Base-by-base conservation (phyloP, 768 basidiomycete species). In the Rhodotorula paludigena region DNA sequence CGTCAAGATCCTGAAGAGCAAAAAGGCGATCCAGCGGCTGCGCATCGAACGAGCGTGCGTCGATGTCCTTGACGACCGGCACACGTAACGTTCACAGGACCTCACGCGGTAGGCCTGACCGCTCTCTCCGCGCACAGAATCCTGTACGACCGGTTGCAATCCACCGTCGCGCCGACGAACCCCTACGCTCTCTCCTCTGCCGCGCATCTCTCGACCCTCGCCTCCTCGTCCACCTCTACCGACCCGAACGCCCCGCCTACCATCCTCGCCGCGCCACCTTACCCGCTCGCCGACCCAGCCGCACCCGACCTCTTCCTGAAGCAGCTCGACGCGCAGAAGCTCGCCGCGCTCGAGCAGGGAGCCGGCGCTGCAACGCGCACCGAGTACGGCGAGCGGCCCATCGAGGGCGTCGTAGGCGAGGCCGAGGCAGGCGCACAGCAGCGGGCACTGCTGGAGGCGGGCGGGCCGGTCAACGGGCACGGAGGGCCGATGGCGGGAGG, bases 21-120 rank as follows among this genome's bases (percentile, higher is more conserved):
- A 72, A 42, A 72, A 72, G 48, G 63, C 66, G 30, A 72, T 72
- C 57, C 71, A 72, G 54, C 63, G 71, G 20, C 28, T 72, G 25
- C 66, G 71, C 33, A 55, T 72, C 28, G 66, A 72, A 33, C 66
- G 71, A 28, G 60, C 71, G 70, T 71, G 18, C 51, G 69, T 66
- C 47, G n/a, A n/a, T n/a, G n/a, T n/a, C n/a, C n/a, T n/a, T n/a
- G n/a, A n/a, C 10, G 6, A 7, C 10, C 42, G 28, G 5, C 30
- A 35, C 25, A 18, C 12, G 41, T 2, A n/a, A n/a, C n/a, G n/a
- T n/a, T n/a, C n/a, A n/a, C n/a, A n/a, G n/a, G n/a, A n/a, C n/a
- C n/a, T n/a, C n/a, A n/a, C n/a, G n/a, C n/a, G n/a, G n/a, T n/a
- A n/a, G n/a, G n/a, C n/a, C n/a, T 14, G 39, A 36, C n/a, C 51